Evolutionary conservation across 805 yeast species (phyloP), one percentile per base, ranked within the genome.

Genomic region (Saccharomycopsis malanga): DNA sequence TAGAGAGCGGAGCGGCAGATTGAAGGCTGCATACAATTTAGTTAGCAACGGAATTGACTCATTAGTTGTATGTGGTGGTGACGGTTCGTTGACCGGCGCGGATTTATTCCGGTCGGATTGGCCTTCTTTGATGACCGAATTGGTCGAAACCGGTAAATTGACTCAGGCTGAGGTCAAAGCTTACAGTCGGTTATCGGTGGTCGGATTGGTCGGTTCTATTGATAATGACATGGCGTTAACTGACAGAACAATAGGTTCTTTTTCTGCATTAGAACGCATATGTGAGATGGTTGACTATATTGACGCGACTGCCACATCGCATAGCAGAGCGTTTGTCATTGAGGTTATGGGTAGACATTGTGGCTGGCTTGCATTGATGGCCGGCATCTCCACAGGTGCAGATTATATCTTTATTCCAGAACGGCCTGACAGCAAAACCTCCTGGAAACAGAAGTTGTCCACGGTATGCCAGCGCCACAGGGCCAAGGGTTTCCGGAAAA

Each of bases 41-140:
- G 81, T 93, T 57, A 69, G 72, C 12, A 77, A 81, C 58, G 98
- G 98, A 52, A 89, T 93, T 54, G 97, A 93, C 61, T 97, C 96
- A 1, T 72, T 93, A 50, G 81, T 93, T 53, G 97, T 93, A 14
- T 87, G 96, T 69, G 98, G 98, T 60, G 98, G 98, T 70, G 98
- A 93, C 65, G 98, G 98, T 44, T 89, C 98, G 1, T 73, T 93
- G 53, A 93, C 98, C 1, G 98, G 98, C 60, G 98, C 98, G 12
- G 98, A 93, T 64, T 68, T 84, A 55, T 88, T 93, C 73, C 79
- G 98, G 63, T 65, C 78, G 27, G 98, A 93, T 65, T 93, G 98
- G 98, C 96, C 97, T 2, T 73, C 83, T 5, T 73, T 93, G 55
- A 73, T 93, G 32, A 69, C 73, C 46, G 97, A 93, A 61, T 74